Conservation (phyloP, 768 basidiomycete species). For the Trametes maxima region DNA sequence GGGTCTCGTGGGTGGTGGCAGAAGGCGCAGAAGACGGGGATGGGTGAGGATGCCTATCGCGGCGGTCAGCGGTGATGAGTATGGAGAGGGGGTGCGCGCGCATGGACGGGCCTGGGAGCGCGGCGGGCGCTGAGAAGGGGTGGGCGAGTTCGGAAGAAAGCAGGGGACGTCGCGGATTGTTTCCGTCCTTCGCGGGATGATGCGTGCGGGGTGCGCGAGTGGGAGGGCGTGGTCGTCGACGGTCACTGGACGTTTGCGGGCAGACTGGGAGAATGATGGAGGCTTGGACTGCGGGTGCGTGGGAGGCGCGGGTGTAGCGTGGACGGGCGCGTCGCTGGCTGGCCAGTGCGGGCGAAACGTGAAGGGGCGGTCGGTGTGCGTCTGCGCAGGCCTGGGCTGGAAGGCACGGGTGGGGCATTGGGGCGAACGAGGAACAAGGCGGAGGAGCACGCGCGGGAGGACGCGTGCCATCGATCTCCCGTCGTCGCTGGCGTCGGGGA, state of each 20-base stretch:
- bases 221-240: neutral
- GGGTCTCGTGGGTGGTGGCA: slow-evolving; percentile 6
- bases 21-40: neutral
- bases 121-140: neutral
- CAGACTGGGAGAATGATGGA: no score
- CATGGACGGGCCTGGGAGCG: neutral
- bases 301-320: no score
- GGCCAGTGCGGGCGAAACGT: no score
- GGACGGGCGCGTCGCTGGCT: no score
- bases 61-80: slow-evolving; percentile 16
- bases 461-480: neutral
- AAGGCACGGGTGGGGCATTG: neutral
- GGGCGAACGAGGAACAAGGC: neutral
- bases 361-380: no score
- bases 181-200: slow-evolving; percentile 24
- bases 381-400: no score
- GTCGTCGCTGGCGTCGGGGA: neutral
- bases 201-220: slow-evolving; percentile 1
- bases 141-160: neutral
- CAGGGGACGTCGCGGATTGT: neutral
- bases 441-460: no score
- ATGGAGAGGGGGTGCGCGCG: neutral
- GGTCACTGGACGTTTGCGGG: neutral
- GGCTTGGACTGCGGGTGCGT: no score
- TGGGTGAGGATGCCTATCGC: slow-evolving; percentile 14